Percentiles rank a stretch among this genome's conserved stretches.
Conservation (phyloP, 129 eudicot genomes). For the Erigeron canadensis region DNA sequence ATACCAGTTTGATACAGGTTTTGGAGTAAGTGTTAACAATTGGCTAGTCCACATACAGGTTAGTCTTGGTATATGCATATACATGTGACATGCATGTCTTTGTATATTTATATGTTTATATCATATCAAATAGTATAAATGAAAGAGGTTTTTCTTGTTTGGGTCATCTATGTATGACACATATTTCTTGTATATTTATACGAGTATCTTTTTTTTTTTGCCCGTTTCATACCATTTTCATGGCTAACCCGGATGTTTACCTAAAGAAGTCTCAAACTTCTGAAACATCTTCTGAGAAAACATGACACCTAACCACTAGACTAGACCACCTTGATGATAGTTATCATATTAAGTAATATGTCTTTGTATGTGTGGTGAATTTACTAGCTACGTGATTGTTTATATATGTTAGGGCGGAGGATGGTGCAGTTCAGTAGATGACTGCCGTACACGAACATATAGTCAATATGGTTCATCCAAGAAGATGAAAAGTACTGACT, state of each 20-base stretch:
- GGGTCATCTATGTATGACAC: background rate
- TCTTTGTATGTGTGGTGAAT: background rate
- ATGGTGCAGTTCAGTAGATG: slow-evolving; percentile 43
- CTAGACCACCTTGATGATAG: no score
- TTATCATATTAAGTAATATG: no score
- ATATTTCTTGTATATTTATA: background rate
- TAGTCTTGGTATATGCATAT: background rate
- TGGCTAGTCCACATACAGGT: slow-evolving; percentile 66
- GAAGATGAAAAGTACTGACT: slow-evolving; percentile 36
- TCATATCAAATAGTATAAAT: no score
- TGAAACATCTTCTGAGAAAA: no score
- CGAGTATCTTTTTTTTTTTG: no score
- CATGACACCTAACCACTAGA: no score
- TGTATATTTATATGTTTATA: no score
- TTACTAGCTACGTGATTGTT: slow-evolving; percentile 8
- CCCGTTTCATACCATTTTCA: no score
- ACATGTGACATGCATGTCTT: no score
- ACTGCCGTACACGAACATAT: slow-evolving; percentile 29
- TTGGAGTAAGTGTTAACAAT: slow-evolving; percentile 37
- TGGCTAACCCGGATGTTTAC: no score
- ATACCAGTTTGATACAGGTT: slow-evolving; percentile 43
- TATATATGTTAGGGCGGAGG: slow-evolving; percentile 52
- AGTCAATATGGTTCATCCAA: slow-evolving; percentile 40
- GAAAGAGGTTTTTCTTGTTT: no score
- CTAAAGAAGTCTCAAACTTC: no score